Evolutionary conservation across 2,329 filamentous ascomycete species (phyloP), one percentile per base, ranked within the genome.

Genomic region (Nemania sp.): DNA sequence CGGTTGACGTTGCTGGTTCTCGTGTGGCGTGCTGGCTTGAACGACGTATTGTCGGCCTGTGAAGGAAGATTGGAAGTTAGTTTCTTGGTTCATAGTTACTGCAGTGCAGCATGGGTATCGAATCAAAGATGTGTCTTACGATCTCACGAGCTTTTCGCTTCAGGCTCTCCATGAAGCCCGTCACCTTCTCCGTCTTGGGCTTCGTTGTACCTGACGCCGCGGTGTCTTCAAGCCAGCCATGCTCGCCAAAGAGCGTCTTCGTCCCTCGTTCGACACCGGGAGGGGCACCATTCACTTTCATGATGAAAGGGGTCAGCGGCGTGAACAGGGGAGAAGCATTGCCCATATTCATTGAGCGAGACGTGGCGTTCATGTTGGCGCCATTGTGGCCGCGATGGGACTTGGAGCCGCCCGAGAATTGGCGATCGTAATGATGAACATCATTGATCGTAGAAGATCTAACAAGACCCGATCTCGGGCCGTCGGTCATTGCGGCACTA

Each of bases 151-250:
- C 83, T 63, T 81, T 82, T 66, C 82, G 83, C 63, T 69, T 73
- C 54, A 73, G 20, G 25, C 42, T 68, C 34, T 61, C 66, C 17
- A 74, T 53, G 42, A 74, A 68, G 11, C 65, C 52, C 3, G 43
- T 53, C 13, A 52, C 45, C 64, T 71, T 72, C 45, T 68, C 65
- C 0, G 43, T 37, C 55, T 69, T 68, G 40, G 60, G 42, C 52
- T 62, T 54, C 50, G 56, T 49, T 10, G n/a, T 11, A 20, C 37
- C 59, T 25, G 65, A 47, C 12, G 61, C 55, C 5, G 70, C 68
- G 2, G 68, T 72, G n/a, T 73, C 69, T 68, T 85, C 83, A 2
- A 86, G 76, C 83, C 83, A 87, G 20, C 84, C 84, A 49, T 83
- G 79, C 2, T 81, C 73, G 2, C 84, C 83, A 59, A 86, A 80